These are phyloP conservation scores for Cercospora beticola DNA, from an alignment of 2,329 filamentous ascomycete species.

Conservation along the genomic window DNA sequence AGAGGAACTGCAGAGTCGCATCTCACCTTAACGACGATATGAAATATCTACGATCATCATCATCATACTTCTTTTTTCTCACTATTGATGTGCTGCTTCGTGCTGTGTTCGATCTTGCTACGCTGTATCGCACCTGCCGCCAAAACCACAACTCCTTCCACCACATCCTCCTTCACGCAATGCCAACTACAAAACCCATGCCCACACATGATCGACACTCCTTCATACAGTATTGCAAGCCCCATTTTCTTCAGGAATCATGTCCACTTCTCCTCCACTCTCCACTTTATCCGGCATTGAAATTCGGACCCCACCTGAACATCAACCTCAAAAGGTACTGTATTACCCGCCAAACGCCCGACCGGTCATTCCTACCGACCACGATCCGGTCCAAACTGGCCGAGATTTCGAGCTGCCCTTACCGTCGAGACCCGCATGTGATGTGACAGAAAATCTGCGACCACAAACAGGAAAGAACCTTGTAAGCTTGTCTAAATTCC, in stretches of 20 bases:
- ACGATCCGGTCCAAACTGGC: background rate
- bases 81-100: background rate
- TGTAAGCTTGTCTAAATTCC: background rate
- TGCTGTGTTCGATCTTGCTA: background rate
- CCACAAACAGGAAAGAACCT: background rate
- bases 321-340: too few relatives aligned
- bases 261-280: background rate
- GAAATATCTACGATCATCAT: background rate
- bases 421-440: too few relatives aligned
- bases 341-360: too few relatives aligned
- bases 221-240: background rate
- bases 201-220: background rate
- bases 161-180: background rate
- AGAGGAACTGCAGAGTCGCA: background rate
- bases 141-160: background rate
- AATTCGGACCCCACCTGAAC: background rate
- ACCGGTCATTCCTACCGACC: too few relatives aligned
- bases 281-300: background rate
- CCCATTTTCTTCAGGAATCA: background rate
- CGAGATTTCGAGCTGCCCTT: background rate
- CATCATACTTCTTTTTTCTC: background rate
- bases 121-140: background rate
- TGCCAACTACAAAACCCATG: background rate
- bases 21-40: background rate
- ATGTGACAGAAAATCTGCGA: background rate